Evolutionary conservation across 257 asterid genomes (phyloP).

Genomic region (Solanum virginianum): DNA sequence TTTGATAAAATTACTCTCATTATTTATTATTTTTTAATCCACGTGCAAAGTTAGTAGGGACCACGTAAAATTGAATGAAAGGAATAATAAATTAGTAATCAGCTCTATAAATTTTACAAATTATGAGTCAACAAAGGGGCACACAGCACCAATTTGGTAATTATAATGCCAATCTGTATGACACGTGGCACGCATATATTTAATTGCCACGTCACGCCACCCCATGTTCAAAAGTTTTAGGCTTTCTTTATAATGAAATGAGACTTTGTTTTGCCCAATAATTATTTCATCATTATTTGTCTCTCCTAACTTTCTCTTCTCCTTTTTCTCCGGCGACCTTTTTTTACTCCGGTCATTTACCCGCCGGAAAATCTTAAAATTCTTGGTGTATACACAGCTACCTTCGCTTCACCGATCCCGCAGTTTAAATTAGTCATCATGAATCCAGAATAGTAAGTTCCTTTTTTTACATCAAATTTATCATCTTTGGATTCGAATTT

Average conservation of each 20-base stretch:
- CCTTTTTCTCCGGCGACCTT: neutral
- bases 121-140: neutral
- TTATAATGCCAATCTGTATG: neutral
- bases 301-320: neutral
- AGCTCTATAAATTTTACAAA: neutral
- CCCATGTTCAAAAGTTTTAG: neutral
- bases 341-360: neutral
- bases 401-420: neutral
- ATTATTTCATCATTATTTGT: neutral
- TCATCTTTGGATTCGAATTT: neutral
- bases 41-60: too few species aligned
- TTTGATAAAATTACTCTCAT: too few species aligned
- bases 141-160: neutral
- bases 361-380: neutral
- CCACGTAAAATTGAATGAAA: too few species aligned
- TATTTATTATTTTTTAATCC: too few species aligned
- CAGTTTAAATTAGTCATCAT: constrained; percentile 22
- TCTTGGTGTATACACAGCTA: neutral
- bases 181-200: neutral
- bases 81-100: neutral
- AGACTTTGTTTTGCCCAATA: neutral
- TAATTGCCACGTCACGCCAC: neutral
- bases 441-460: constrained; percentile 69
- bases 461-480: neutral
- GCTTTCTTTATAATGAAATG: neutral